Percentiles rank a stretch among this genome's conserved stretches.
Evolutionary conservation across 495 filamentous ascomycete species (phyloP).

Genomic region (Aspergillus asperescens): DNA sequence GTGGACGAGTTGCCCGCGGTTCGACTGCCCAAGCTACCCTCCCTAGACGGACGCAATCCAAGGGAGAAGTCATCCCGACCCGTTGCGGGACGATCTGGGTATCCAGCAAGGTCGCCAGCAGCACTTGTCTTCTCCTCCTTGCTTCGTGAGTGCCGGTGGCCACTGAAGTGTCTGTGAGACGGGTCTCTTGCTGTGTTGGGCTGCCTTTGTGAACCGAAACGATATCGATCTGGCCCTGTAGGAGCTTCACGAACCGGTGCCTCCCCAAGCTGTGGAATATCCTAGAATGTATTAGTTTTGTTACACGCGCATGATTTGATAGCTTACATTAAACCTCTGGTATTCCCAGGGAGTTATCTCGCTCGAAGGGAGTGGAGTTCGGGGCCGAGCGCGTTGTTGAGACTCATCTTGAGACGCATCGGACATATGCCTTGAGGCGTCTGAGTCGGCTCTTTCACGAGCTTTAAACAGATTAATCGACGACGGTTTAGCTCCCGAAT

Average conservation of each 20-base stretch:
- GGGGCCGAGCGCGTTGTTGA: constrained; percentile 63
- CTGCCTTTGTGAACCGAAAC: constrained; percentile 42
- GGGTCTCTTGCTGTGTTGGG: constrained; percentile 43
- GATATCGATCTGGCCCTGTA: constrained; percentile 63
- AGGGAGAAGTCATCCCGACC: constrained; percentile 65
- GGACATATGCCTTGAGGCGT: constrained; percentile 50
- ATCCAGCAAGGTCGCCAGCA: constrained; percentile 42
- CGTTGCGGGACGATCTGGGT: constrained; percentile 51
- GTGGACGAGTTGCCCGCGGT: constrained; percentile 46
- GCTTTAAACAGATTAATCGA: constrained; percentile 52
- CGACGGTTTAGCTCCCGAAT: constrained; percentile 46
- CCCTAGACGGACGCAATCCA: constrained; percentile 46
- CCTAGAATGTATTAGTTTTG: constrained; percentile 36
- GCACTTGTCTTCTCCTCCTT: constrained; percentile 63
- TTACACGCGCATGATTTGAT: background rate
- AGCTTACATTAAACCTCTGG: constrained; percentile 74
- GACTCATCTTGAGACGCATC: constrained; percentile 47
- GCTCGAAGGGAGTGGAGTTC: constrained; percentile 80
- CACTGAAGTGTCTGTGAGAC: constrained; percentile 60
- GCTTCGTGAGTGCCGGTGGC: constrained; percentile 63
- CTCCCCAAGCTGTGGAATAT: constrained; percentile 76
- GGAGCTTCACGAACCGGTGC: constrained; percentile 73
- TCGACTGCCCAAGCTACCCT: constrained; percentile 37
- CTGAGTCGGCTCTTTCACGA: constrained; percentile 72
- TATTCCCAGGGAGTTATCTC: constrained; percentile 96